phyloP scores from a whole-genome alignment of 1,139 yeast species.

The Debaryomyces subglobosus region DNA sequence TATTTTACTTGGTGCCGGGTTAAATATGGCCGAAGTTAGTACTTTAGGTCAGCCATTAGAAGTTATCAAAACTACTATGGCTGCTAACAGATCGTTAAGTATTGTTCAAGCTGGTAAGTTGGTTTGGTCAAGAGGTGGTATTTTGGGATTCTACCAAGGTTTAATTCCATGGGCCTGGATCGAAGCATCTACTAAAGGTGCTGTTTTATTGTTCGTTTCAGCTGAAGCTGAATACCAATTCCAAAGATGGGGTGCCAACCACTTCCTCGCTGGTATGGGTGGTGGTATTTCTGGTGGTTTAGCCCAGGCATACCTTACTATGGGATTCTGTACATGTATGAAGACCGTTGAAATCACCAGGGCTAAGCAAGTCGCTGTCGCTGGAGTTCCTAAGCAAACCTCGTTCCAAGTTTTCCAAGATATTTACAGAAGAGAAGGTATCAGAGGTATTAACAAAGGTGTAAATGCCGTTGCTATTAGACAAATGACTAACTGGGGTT shows the following conservation, averaged over 20 bases:
- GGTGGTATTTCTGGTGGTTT: conserved; percentile 97
- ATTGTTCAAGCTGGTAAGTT: conserved; percentile 68
- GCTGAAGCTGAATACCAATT: conserved; percentile 88
- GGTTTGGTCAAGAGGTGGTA: conserved; percentile 94
- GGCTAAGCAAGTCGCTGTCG: conserved; percentile 67
- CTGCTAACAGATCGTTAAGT: conserved; percentile 82
- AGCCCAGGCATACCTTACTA: conserved; percentile 93
- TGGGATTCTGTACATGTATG: conserved; percentile 98
- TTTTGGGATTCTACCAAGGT: conserved; percentile 92
- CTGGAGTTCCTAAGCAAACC: conserved; percentile 70
- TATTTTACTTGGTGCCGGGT: conserved; percentile 89
- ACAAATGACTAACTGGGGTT: conserved; percentile 99
- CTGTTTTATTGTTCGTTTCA: conserved; percentile 90
- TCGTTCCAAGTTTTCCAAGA: conserved; percentile 86
- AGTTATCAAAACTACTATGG: conserved; percentile 96
- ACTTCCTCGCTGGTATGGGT: conserved; percentile 84
- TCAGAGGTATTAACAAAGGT: conserved; percentile 93
- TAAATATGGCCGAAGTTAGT: conserved; percentile 90
- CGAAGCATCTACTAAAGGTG: conserved; percentile 99
- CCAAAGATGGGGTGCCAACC: conserved; percentile 63
- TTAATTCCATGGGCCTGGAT: conserved; percentile 99
- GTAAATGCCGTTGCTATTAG: conserved; percentile 99
- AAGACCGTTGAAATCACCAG: conserved; percentile 97
- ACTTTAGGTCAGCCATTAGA: conserved; percentile 96
- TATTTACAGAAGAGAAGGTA: conserved; percentile 82